These are phyloP conservation scores for Aspergillus sclerotiicarbonarius DNA, from an alignment of 495 filamentous ascomycete species.

Conservation along the genomic window DNA sequence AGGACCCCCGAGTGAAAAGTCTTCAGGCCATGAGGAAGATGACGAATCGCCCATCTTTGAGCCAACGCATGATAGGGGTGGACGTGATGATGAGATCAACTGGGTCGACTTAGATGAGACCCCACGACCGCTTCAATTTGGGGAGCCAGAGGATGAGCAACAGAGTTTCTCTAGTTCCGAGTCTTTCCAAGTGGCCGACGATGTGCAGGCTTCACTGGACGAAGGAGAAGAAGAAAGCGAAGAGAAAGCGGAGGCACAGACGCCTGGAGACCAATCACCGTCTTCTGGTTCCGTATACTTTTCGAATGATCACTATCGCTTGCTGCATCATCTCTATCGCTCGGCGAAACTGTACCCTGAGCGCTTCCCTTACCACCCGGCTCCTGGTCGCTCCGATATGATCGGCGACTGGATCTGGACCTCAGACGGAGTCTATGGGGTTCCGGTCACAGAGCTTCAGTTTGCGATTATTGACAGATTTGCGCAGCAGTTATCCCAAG, in stretches of 20 bases:
- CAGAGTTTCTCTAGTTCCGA: slow-evolving; percentile 4
- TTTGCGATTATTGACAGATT: slow-evolving; percentile 48
- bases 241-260: slow-evolving; percentile 6
- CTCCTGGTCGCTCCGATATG: slow-evolving; percentile 37
- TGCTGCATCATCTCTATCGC: slow-evolving; percentile 42
- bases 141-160: slow-evolving; percentile 9
- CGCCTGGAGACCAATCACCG: slow-evolving; percentile 19
- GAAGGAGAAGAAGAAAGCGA: slow-evolving; percentile 13
- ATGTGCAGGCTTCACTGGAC: slow-evolving; percentile 9
- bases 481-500: slow-evolving; percentile 38
- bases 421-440: slow-evolving; percentile 41
- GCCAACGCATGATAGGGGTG: slow-evolving; percentile 9
- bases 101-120: slow-evolving; percentile 9
- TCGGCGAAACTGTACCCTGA: slow-evolving; percentile 40
- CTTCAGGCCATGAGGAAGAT: slow-evolving; percentile 18
- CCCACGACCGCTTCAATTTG: slow-evolving; percentile 5
- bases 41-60: slow-evolving; percentile 14
- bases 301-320: slow-evolving; percentile 43
- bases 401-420: slow-evolving; percentile 50
- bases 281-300: slow-evolving; percentile 43
- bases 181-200: slow-evolving; percentile 7
- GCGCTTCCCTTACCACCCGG: slow-evolving; percentile 39
- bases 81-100: slow-evolving; percentile 9
- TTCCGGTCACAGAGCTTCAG: slow-evolving; percentile 45
- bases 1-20: slow-evolving; percentile 19